These are phyloP conservation scores for Aegilops bicornis DNA, from an alignment of 176 grass and related monocot species.

Conservation along the genomic window DNA sequence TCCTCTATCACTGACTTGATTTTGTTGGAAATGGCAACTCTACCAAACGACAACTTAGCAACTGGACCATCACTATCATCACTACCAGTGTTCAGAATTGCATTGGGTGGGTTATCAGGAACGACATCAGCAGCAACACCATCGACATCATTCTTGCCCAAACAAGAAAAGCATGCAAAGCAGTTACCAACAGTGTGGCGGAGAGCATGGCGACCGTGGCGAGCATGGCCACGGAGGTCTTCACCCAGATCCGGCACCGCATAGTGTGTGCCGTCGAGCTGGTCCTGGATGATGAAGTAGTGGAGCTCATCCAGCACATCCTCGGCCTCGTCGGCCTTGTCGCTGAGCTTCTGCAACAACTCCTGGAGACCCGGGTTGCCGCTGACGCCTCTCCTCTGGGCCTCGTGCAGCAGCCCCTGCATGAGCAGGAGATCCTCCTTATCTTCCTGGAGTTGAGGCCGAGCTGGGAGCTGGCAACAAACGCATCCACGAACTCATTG, in stretches of 20 bases:
- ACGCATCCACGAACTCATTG: background rate
- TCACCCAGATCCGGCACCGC: background rate
- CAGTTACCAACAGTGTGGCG: background rate
- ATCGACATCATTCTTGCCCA: too few relatives aligned
- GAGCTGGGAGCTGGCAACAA: background rate
- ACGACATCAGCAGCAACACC: background rate
- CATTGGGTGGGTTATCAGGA: too few relatives aligned
- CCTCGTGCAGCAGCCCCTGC: background rate
- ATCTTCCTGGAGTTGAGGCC: background rate
- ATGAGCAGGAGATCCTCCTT: background rate
- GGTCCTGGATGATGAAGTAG: background rate
- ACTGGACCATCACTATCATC: too few relatives aligned
- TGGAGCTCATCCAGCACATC: background rate
- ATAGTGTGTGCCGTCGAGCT: background rate
- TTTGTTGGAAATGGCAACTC: too few relatives aligned
- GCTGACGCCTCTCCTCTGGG: background rate
- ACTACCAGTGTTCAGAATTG: too few relatives aligned
- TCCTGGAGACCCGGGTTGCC: background rate
- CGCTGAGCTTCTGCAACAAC: background rate
- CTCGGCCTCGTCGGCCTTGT: background rate
- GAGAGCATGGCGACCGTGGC: background rate
- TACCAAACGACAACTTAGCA: too few relatives aligned
- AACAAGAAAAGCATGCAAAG: background rate
- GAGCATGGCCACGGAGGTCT: background rate
- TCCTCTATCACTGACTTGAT: too few relatives aligned